phyloP scores from a whole-genome alignment of 148 eudicot genomes.

The Chenopodium formosanum region DNA sequence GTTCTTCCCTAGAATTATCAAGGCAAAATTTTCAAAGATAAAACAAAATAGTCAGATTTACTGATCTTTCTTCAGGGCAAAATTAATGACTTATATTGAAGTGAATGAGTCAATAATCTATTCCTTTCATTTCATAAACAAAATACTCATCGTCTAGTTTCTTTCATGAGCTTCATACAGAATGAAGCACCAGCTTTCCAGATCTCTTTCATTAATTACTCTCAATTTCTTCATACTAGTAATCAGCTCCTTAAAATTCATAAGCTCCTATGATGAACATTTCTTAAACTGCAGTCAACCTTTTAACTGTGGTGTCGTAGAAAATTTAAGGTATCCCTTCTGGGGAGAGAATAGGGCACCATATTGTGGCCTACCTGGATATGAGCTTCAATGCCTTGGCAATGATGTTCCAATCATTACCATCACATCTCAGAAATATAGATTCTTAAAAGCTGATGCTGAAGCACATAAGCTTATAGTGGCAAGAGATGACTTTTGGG shows the following conservation, averaged over 20 bases:
- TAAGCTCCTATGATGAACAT: not conserved
- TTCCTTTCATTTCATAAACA: not conserved
- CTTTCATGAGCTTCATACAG: not conserved
- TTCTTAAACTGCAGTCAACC: constrained; percentile 9
- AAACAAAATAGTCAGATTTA: not conserved
- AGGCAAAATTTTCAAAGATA: not conserved
- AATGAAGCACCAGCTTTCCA: not conserved
- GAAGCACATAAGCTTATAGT: not conserved
- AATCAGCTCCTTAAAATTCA: not conserved
- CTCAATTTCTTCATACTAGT: not conserved
- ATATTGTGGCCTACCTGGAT: not conserved
- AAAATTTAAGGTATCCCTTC: not conserved
- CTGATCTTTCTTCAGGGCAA: not conserved
- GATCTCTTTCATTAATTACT: not conserved
- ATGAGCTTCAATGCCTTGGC: not conserved
- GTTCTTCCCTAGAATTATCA: not conserved
- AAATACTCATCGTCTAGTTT: not conserved
- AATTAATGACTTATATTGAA: not conserved
- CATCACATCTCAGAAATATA: not conserved
- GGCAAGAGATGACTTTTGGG: not conserved
- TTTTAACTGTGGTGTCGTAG: not conserved
- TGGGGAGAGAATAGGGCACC: not conserved
- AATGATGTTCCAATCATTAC: not conserved
- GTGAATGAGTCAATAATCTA: not conserved
- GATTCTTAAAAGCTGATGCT: not conserved